Evolutionary conservation across 2,329 filamentous ascomycete species (phyloP), one percentile per base, ranked within the genome.

Genomic region (Colletotrichum sp.): DNA sequence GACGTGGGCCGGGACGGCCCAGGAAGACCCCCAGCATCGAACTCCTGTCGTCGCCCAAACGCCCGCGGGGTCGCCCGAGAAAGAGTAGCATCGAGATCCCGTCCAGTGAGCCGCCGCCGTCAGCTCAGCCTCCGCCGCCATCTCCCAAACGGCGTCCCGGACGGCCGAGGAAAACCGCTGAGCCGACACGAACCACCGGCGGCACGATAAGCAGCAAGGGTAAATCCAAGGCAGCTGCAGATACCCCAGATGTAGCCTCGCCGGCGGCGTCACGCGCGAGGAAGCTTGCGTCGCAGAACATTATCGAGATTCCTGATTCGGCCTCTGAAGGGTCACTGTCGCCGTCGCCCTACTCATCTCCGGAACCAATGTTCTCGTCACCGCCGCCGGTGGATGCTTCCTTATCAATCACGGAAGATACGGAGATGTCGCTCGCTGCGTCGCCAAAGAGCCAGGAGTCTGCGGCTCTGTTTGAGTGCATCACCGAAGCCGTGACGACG

Each of bases 401-500:
- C 2, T 77, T 86, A 18, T 85, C 87, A 2, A 80, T 85, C 8
- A 85, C 85, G 6, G 87, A 90, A 8, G 86, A 87, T n/a, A 84
- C 84, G 7, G 87, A 90, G 39, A 80, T 87, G 18, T 86, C 87
- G 5, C 78, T 90, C 3, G 77, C 79, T 4, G 78, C 80, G 30
- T 83, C 84, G 21, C 84, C 86, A 0, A 87, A 84, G 1, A 71
- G 55, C 13, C 82, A 88, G 60, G 86, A 91, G 77, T 78, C 84
- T 1, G 81, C 80, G 0, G 21, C n/a, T 12, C 79, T 92, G 28
- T 92, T 92, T 77, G 79, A 80, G 30, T 83, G 87, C 77, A 92
- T 94, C 68, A 90, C 89, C 1, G 85, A 86, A 52, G 92, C 91
- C 1, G 85, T 94, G 12, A 89, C 81, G 10, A 85, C 85, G 1